A percentile compares a stretch with the other conserved stretches of the same genome.
phyloP scores from a whole-genome alignment of 2,329 filamentous ascomycete genomes.

The Colletotrichum coccodes region DNA sequence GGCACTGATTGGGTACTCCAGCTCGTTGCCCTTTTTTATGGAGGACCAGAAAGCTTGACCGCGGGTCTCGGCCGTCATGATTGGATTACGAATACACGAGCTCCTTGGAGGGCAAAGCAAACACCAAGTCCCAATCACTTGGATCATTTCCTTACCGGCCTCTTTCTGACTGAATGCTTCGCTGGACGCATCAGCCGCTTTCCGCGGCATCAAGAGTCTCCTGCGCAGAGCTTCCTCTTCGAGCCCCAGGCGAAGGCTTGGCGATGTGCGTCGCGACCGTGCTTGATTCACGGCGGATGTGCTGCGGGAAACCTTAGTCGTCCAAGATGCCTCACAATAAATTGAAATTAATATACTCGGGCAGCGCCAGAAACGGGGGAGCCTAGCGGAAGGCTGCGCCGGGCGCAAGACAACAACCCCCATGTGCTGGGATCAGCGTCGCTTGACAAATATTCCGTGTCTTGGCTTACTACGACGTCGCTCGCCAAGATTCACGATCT shows the following conservation, averaged over 20 bases:
- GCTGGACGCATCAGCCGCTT: background rate
- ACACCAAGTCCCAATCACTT: background rate
- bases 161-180: background rate
- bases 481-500: constrained; percentile 30
- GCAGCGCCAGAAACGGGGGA: background rate
- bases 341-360: background rate
- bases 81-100: constrained; percentile 4
- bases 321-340: background rate
- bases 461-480: background rate
- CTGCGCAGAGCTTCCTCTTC: background rate
- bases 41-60: constrained; percentile 14
- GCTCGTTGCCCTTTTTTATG: background rate
- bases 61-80: background rate
- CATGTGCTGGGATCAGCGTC: constrained; percentile 22
- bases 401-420: background rate
- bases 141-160: background rate
- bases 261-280: background rate
- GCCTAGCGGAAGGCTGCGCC: background rate
- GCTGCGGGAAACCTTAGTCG: background rate
- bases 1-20: constrained; percentile 7
- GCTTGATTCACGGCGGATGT: background rate
- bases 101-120: constrained; percentile 1
- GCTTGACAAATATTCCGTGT: constrained; percentile 23
- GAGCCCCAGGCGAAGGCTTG: constrained; percentile 14
- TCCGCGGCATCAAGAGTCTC: background rate